Percentiles rank a stretch among this genome's conserved stretches.
Evolutionary conservation across 2,329 filamentous ascomycete genomes (phyloP).

Genomic region (Colletotrichum plurivorum): DNA sequence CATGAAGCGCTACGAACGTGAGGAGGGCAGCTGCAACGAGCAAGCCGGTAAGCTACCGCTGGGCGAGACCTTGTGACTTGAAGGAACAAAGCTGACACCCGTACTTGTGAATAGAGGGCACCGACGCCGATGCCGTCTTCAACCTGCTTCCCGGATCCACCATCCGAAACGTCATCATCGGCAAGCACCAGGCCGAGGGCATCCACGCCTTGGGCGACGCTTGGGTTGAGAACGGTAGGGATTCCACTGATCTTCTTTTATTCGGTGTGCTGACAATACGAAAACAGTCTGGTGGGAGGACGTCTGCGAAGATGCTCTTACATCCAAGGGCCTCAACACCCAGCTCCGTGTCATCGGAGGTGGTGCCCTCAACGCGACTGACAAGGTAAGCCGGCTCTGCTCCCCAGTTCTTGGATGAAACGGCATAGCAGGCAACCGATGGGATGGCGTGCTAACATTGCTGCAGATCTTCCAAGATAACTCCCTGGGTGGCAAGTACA

Average conservation of each 20-base stretch:
- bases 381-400: constrained; percentile 42
- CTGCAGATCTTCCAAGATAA: constrained; percentile 49
- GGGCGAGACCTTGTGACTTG: not conserved
- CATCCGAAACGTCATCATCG: constrained; percentile 56
- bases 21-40: constrained; percentile 57
- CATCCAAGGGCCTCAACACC: constrained; percentile 48
- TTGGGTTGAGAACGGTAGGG: constrained; percentile 49
- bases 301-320: constrained; percentile 48
- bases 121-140: constrained; percentile 56
- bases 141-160: constrained; percentile 53
- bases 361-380: constrained; percentile 47
- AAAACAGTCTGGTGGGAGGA: constrained; percentile 49
- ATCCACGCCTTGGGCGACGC: constrained; percentile 49
- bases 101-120: constrained; percentile 51
- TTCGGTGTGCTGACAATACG: not conserved
- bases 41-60: constrained; percentile 46
- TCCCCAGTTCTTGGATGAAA: too few species aligned
- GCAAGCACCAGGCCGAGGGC: constrained; percentile 51
- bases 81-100: not conserved
- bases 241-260: rapidly evolving
- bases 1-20: constrained; percentile 56
- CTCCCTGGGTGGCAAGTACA: constrained; percentile 49
- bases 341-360: constrained; percentile 48
- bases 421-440: too few species aligned
- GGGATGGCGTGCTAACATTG: not conserved